phyloP scores from a whole-genome alignment of 164 flowering plant species.

The Magnolia kwangsiensis region DNA sequence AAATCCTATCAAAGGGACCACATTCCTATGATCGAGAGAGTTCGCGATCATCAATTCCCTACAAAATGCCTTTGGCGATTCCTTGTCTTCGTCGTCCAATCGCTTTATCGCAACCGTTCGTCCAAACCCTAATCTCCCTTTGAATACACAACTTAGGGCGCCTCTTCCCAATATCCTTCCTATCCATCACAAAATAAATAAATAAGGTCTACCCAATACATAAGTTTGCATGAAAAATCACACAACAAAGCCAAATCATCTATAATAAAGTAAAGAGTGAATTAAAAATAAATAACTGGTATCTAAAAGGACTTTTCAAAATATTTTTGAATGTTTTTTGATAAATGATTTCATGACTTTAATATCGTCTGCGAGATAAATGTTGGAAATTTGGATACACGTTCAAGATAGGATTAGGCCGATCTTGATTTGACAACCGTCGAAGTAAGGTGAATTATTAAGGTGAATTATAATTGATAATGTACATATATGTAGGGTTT shows the following conservation, averaged over 20 bases:
- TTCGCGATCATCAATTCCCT: slow-evolving; percentile 94
- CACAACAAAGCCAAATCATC: too few relatives aligned
- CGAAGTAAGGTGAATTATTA: too few relatives aligned
- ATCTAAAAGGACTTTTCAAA: not conserved
- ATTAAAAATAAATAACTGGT: not conserved
- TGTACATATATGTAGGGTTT: too few relatives aligned
- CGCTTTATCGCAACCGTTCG: slow-evolving; percentile 79
- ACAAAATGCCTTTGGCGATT: slow-evolving; percentile 78
- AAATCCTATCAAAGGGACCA: slow-evolving; percentile 84
- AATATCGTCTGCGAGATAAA: not conserved
- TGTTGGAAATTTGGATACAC: too few relatives aligned
- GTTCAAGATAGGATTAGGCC: too few relatives aligned
- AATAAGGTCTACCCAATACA: not conserved
- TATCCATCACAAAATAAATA: slow-evolving; percentile 13
- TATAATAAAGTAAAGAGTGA: not conserved
- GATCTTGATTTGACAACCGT: too few relatives aligned
- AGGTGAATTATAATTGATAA: too few relatives aligned
- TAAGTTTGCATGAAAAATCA: not conserved
- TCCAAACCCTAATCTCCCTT: slow-evolving; percentile 69
- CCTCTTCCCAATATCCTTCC: slow-evolving; percentile 95
- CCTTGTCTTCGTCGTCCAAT: slow-evolving; percentile 81
- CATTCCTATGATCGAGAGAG: slow-evolving; percentile 57
- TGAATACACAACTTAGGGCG: slow-evolving; percentile 82
- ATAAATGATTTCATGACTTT: not conserved
- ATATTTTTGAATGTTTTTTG: not conserved